phyloP scores from a whole-genome alignment of 495 filamentous ascomycete species.

The Aspergillus bridgeri region DNA sequence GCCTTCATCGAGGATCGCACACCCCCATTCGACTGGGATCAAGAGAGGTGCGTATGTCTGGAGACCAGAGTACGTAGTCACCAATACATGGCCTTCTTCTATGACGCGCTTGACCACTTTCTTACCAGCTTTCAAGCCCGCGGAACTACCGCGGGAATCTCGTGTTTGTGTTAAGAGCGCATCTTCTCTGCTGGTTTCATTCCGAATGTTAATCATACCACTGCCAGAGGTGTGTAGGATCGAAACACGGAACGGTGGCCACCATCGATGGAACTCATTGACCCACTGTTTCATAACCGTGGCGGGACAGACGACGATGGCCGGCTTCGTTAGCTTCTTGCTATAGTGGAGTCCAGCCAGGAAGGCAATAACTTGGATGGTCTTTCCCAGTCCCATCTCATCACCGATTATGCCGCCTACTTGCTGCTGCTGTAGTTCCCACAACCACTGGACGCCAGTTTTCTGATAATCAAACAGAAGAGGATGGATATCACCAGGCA shows the following conservation, averaged over 20 bases:
- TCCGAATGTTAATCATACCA: constrained; percentile 81
- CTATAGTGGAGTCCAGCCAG: constrained; percentile 89
- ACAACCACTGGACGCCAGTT: constrained; percentile 94
- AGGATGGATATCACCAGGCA: constrained; percentile 89
- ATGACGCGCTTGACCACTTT: constrained; percentile 78
- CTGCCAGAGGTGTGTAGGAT: constrained; percentile 94
- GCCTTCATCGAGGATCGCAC: constrained; percentile 92
- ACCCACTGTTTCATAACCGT: constrained; percentile 97
- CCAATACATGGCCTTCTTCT: constrained; percentile 84
- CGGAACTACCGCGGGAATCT: constrained; percentile 40
- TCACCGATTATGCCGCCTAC: constrained; percentile 95
- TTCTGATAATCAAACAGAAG: constrained; percentile 94
- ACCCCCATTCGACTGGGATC: constrained; percentile 81
- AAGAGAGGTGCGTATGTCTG: constrained; percentile 80
- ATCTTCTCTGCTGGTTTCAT: constrained; percentile 70
- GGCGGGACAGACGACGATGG: constrained; percentile 86
- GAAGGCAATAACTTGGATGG: constrained; percentile 89
- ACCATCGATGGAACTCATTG: constrained; percentile 96
- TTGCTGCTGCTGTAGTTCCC: constrained; percentile 81
- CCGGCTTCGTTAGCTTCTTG: constrained; percentile 73
- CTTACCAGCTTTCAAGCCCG: constrained; percentile 60
- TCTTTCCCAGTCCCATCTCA: constrained; percentile 98
- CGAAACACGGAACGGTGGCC: constrained; percentile 90
- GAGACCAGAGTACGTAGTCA: constrained; percentile 92
- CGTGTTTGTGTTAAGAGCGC: constrained; percentile 45